A percentile compares a stretch with the other conserved stretches of the same genome.
Conservation (phyloP, 2,329 filamentous ascomycete genomes). For the Beauveria australis region DNA sequence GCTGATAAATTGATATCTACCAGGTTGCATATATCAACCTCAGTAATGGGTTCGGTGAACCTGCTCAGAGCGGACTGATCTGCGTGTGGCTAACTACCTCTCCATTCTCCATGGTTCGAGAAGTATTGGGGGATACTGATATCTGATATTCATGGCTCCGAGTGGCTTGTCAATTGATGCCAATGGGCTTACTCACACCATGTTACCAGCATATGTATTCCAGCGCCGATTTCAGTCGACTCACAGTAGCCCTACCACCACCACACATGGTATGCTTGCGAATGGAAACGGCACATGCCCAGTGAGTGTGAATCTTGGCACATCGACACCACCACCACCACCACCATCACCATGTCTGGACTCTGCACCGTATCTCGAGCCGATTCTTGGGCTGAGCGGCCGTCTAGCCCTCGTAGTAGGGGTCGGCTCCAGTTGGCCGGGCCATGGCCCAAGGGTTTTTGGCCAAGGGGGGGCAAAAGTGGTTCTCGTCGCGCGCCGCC, state of each 20-base stretch:
- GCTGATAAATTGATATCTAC: too few species aligned
- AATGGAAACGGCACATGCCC: neutral
- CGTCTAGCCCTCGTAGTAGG: slow-evolving; percentile 24
- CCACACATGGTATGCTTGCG: too few species aligned
- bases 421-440: slow-evolving; percentile 25
- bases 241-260: neutral
- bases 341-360: neutral
- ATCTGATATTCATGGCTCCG: neutral
- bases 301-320: neutral
- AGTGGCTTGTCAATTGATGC: neutral
- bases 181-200: neutral
- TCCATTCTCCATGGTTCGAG: too few species aligned
- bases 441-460: slow-evolving; percentile 24
- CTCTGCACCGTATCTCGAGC: slow-evolving; percentile 15
- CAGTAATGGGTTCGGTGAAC: neutral
- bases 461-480: slow-evolving; percentile 20
- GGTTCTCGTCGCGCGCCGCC: slow-evolving; percentile 23
- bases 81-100: neutral
- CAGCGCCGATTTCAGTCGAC: neutral
- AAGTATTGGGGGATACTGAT: too few species aligned
- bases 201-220: too few species aligned
- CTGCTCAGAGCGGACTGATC: neutral
- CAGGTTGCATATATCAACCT: neutral
- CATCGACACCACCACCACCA: neutral
- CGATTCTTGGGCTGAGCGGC: slow-evolving; percentile 23